Evolutionary conservation across 345 rosid genomes (phyloP), one percentile per base, ranked within the genome.

Genomic region (Punica granatum): DNA sequence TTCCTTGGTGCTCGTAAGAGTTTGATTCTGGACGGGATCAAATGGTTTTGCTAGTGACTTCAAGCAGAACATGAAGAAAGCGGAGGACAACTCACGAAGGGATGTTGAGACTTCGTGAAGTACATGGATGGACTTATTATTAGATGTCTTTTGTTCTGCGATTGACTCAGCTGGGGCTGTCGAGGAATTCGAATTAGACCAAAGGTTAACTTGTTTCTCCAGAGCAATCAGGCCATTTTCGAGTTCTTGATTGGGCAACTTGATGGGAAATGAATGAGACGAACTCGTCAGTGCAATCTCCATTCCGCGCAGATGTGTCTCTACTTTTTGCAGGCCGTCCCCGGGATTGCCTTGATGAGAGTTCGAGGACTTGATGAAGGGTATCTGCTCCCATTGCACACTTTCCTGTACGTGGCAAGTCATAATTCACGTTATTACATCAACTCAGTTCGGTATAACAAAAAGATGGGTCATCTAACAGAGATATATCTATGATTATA

Each of bases 41-140:
- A 53, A 1, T 60, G 39, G 34, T 60, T 59, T 26, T 39, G 26
- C 73, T 77, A 88, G 85, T 64, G 85, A 88, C 67, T 85, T 82
- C 43, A 83, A 48, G 77, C 96, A 90, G 71, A 88, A 89, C 39
- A 90, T 72, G 90, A 93, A 88, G 86, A 93, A 93, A 72, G 82
- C 71, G 65, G 82, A 74, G 15, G 92, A 79, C 44, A 93, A 72
- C 68, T 93, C 86, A 61, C 83, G 75, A 74, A 65, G 72, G 41
- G 76, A 74, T 69, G 63, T 18, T 19, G 90, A 92, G 76, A 82
- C 72, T 23, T 68, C 75, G 49, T 75, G 81, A 23, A 53, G 53
- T 46, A 46, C 53, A 46, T 19, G 10, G 67, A 86, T 77, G 28
- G 88, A 78, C 73, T 84, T 81, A 62, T 81, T 76, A 56, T 70